These are phyloP conservation scores for Triangularia setosa DNA, from an alignment of 2,329 filamentous ascomycete species.

Conservation along the genomic window DNA sequence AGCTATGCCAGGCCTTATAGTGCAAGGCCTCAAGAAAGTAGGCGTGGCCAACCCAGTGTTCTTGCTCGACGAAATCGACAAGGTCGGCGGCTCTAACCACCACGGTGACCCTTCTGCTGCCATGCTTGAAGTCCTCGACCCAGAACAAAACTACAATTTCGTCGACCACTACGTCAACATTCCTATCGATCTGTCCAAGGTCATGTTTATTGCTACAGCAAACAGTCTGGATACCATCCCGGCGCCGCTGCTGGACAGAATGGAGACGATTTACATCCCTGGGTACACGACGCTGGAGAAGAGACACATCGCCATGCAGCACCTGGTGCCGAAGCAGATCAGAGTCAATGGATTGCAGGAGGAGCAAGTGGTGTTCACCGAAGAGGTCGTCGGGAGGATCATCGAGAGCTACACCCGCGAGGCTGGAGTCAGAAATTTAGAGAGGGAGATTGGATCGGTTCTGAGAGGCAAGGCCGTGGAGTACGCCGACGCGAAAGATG, in stretches of 20 bases:
- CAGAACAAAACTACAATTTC: constrained; percentile 94
- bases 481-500: constrained; percentile 84
- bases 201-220: constrained; percentile 95
- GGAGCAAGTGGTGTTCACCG: constrained; percentile 70
- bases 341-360: constrained; percentile 78
- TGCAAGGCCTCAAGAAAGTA: constrained; percentile 91
- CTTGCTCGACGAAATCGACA: constrained; percentile 96
- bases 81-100: constrained; percentile 84
- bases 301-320: constrained; percentile 85
- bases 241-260: constrained; percentile 86
- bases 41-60: constrained; percentile 95
- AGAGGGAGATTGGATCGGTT: constrained; percentile 91
- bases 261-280: constrained; percentile 91
- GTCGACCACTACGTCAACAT: constrained; percentile 95
- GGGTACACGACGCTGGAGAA: constrained; percentile 98
- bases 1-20: constrained; percentile 95
- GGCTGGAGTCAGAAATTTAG: constrained; percentile 90
- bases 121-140: constrained; percentile 96
- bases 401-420: constrained; percentile 97
- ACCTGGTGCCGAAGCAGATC: constrained; percentile 96
- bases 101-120: constrained; percentile 95
- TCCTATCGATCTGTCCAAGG: constrained; percentile 91
- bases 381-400: constrained; percentile 87
- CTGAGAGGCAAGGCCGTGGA: constrained; percentile 95
- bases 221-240: constrained; percentile 95